A percentile compares a stretch with the other conserved stretches of the same genome.
These are phyloP conservation scores for Favolaschia claudopus DNA, from an alignment of 768 basidiomycete species.

Conservation along the genomic window DNA sequence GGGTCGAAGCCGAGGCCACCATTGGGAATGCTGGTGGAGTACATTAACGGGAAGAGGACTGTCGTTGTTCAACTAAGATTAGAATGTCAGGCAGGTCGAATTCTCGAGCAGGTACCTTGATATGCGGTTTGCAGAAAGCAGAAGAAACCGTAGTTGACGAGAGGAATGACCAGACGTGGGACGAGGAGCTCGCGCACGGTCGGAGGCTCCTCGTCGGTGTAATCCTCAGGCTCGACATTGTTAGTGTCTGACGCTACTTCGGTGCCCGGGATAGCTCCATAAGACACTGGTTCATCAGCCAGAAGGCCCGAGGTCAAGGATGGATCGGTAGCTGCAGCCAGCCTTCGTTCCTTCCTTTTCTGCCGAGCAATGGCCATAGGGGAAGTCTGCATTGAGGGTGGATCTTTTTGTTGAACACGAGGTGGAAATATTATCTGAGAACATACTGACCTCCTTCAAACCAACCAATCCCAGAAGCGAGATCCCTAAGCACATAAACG, in stretches of 20 bases:
- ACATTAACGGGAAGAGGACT: constrained; percentile 34
- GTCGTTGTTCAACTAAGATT: not conserved
- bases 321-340: constrained; percentile 9
- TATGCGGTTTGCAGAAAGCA: constrained; percentile 28
- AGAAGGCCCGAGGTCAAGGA: constrained; percentile 10
- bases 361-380: constrained; percentile 15
- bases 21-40: constrained; percentile 55
- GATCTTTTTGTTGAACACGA: not conserved
- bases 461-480: constrained; percentile 29
- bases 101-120: constrained; percentile 16
- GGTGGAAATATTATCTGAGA: not conserved
- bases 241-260: not conserved
- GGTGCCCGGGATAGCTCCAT: constrained; percentile 10
- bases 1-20: constrained; percentile 64
- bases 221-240: not conserved
- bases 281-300: constrained; percentile 1
- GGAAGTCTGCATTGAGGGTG: constrained; percentile 11
- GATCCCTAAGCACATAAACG: constrained; percentile 24
- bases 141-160: constrained; percentile 29
- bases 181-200: constrained; percentile 23
- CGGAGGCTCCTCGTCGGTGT: constrained; percentile 14
- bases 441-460: constrained; percentile 36
- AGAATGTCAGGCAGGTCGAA: not conserved
- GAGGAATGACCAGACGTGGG: constrained; percentile 22
- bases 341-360: constrained; percentile 1